Evolutionary conservation across 352 stramenopile species (phyloP).

Genomic region (Globisporangium acanthophoron): DNA sequence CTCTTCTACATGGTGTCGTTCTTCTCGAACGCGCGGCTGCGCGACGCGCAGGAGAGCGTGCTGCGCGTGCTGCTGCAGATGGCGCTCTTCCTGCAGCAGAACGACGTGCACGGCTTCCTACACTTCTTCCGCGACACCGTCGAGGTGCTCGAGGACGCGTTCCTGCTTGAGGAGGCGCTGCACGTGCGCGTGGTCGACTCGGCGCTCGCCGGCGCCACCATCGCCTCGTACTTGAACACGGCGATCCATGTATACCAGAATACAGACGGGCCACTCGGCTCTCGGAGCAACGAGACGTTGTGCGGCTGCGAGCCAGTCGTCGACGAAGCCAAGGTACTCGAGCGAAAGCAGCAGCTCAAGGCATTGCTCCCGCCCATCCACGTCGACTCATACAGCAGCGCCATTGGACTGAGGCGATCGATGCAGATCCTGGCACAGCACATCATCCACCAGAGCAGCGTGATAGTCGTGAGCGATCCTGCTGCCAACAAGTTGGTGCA

Average conservation of each 20-base stretch:
- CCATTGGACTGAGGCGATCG: constrained; percentile 30
- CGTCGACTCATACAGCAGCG: constrained; percentile 29
- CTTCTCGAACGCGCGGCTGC: constrained; percentile 37
- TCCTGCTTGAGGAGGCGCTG: constrained; percentile 45
- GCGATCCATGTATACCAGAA: constrained; percentile 64
- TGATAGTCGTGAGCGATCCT: constrained; percentile 24
- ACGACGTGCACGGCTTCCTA: constrained; percentile 51
- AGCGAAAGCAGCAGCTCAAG: constrained; percentile 42
- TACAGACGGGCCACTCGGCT: constrained; percentile 38
- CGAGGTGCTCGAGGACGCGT: constrained; percentile 45
- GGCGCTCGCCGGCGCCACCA: constrained; percentile 17
- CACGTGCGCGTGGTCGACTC: constrained; percentile 22
- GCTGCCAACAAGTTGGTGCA: constrained; percentile 31
- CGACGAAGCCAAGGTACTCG: constrained; percentile 18
- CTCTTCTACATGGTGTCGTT: constrained; percentile 75
- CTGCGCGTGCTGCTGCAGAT: constrained; percentile 44
- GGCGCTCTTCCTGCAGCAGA: constrained; percentile 44
- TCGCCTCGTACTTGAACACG: constrained; percentile 50
- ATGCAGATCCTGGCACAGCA: constrained; percentile 25
- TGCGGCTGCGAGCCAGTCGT: constrained; percentile 44
- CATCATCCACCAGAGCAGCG: constrained; percentile 26
- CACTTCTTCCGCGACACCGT: constrained; percentile 63
- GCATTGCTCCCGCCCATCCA: constrained; percentile 40
- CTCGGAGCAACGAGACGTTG: constrained; percentile 23
- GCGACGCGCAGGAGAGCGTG: constrained; percentile 35